Base-by-base conservation (phyloP, 345 rosid species). In the Raphanus raphanistrum region DNA sequence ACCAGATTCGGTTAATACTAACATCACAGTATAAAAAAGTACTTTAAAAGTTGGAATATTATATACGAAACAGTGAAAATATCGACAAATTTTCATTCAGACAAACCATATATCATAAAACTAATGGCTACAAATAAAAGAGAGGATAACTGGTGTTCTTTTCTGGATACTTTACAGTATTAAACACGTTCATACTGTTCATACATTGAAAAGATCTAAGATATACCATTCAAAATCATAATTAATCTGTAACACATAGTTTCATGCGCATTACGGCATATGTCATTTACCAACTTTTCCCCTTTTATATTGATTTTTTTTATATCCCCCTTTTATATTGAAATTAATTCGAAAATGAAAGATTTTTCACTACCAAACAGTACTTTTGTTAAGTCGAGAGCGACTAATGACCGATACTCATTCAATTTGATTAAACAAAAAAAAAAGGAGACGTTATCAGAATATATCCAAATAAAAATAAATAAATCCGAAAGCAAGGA, bases 1-100 rank as follows among this genome's bases (percentile, higher is more conserved):
- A 70, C 71, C 66, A 64, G 66, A 71, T 77, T 77, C 71, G 66
- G 54, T 35, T 63, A 61, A 27, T n/a, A 12, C 76, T 41, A 27
- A 60, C 33, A 38, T 28, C 60, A 15, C 13, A 71, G 27, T 59
- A 60, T 5, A 9, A 58, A 57, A 11, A 0, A 25, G 29, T 57
- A 11, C 4, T 27, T 27, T 27, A 27, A 26, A 27, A 59, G 15
- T 12, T 27, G 15, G 33, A 10, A 25, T 4, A 25, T 25, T 26
- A 27, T 4, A 27, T 59, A 59, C 1, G 43, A 32, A 36, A 36
- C 68, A 41, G 6, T 52, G 15, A 48, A 17, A 38, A 2, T 38
- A 36, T 17, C 0, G 17, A 16, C 41, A 65, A 65, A 17, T 1
- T 36, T 21, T 3, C 45, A 33, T 63, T 15, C 16, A 3, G 6